Conservation (phyloP, 73 alveolate species). For the Urostyla sp. region DNA sequence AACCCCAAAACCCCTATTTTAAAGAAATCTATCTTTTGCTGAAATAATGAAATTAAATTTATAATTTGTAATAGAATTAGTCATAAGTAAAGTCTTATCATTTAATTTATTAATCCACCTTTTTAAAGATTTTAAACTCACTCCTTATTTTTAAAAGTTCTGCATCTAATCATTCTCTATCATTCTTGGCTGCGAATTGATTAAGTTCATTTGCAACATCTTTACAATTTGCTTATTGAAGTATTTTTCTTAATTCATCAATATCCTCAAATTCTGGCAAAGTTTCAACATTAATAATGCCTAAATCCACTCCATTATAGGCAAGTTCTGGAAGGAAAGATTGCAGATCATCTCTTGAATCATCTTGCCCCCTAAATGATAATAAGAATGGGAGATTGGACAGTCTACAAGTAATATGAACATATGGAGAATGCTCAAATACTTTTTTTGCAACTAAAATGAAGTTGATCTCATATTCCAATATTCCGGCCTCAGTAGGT, state of each 20-base stretch:
- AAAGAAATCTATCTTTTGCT: too few species aligned
- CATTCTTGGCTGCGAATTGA: conserved; percentile 41
- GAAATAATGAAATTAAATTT: too few species aligned
- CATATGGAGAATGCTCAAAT: conserved; percentile 53
- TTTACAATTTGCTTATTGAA: conserved; percentile 62
- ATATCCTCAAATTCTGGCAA: conserved; percentile 80
- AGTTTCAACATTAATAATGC: conserved; percentile 83
- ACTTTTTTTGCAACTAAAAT: conserved; percentile 68
- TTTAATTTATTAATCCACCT: too few species aligned
- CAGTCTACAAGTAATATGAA: conserved; percentile 75
- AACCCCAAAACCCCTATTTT: too few species aligned
- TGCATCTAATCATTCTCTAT: conserved; percentile 44
- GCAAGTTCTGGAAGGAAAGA: conserved; percentile 73
- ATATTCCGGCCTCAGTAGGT: conserved; percentile 82
- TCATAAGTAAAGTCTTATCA: too few species aligned
- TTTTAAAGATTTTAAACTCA: too few species aligned
- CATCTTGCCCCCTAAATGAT: conserved; percentile 74
- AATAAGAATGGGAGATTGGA: conserved; percentile 82
- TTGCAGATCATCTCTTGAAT: conserved; percentile 66
- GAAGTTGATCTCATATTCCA: conserved; percentile 79
- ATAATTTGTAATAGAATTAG: too few species aligned
- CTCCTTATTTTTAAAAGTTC: too few species aligned
- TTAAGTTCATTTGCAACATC: conserved; percentile 73
- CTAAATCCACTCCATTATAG: conserved; percentile 82
- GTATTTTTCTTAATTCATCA: conserved; percentile 49